Conservation (phyloP, 106 monocot genomes). For the Chionographis japonica region DNA sequence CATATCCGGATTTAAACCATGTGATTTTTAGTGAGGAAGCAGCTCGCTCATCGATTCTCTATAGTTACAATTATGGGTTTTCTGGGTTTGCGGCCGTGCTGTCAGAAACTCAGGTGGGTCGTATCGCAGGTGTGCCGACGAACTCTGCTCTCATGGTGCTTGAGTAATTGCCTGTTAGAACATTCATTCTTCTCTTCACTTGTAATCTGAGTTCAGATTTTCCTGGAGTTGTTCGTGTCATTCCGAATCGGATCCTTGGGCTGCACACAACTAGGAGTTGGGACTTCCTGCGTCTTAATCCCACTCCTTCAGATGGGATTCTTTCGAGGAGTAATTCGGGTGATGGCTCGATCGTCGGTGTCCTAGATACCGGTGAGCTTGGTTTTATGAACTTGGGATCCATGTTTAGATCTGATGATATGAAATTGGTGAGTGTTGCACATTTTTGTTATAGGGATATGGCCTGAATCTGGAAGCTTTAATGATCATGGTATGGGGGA, state of each 20-base stretch:
- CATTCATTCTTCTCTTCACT: background rate
- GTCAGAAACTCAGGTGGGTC: conserved; percentile 26
- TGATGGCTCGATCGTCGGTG: conserved; percentile 49
- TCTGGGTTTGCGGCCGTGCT: conserved; percentile 52
- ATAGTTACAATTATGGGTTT: conserved; percentile 50
- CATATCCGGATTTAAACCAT: no score
- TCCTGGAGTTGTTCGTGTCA: conserved; percentile 53
- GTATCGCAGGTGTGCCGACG: conserved; percentile 18
- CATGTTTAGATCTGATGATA: background rate
- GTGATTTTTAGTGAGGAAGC: conserved; percentile 22
- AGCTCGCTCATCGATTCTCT: conserved; percentile 30
- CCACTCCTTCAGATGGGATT: conserved; percentile 15
- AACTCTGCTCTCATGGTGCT: background rate
- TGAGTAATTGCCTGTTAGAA: background rate
- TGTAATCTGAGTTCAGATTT: conserved; percentile 25
- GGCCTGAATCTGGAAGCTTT: conserved; percentile 69
- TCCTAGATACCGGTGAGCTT: conserved; percentile 53
- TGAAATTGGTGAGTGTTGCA: background rate
- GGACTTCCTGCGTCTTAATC: conserved; percentile 57
- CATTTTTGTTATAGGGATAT: conserved; percentile 37
- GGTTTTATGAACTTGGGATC: background rate
- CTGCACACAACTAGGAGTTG: conserved; percentile 76
- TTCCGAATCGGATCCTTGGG: conserved; percentile 41
- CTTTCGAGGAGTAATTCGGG: conserved; percentile 44
- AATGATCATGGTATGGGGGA: conserved; percentile 38